A percentile compares a stretch with the other conserved stretches of the same genome.
These are phyloP conservation scores for Entomortierella parvispora DNA, from an alignment of 192 early-diverging fungal genomes.

Conservation along the genomic window DNA sequence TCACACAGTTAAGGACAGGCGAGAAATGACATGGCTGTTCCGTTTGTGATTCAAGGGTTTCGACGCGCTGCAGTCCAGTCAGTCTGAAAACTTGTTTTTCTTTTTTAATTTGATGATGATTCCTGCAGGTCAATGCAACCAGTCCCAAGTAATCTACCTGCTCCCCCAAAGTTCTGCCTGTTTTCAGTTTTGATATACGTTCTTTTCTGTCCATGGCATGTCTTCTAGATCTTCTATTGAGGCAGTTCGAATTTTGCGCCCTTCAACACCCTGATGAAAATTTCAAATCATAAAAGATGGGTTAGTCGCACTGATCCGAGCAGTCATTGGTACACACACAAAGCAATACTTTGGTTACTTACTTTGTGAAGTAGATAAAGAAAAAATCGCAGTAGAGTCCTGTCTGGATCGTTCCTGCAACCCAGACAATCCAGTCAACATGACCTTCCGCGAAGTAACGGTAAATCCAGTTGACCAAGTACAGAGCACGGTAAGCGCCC, in stretches of 20 bases:
- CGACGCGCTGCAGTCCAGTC: too few species aligned
- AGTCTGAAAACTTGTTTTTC: too few species aligned
- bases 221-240: conserved; percentile 32
- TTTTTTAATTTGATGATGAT: too few species aligned
- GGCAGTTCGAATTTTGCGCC: conserved; percentile 80
- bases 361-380: conserved; percentile 92
- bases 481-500: conserved; percentile 71
- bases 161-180: background rate
- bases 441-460: conserved; percentile 80
- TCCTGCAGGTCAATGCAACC: too few species aligned
- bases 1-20: too few species aligned
- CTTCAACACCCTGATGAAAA: conserved; percentile 67
- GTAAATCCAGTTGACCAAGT: conserved; percentile 92
- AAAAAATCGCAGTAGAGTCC: conserved; percentile 97
- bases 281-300: background rate
- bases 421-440: conserved; percentile 87
- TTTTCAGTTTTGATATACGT: background rate
- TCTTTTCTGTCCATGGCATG: background rate
- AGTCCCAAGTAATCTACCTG: too few species aligned
- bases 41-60: too few species aligned
- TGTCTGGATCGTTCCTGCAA: conserved; percentile 94
- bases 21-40: too few species aligned
- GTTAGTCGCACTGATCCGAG: background rate
- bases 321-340: too few species aligned
- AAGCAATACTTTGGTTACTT: too few species aligned